These are phyloP conservation scores for Cyclotella baltica DNA, from an alignment of 108 stramenopile genomes.

Conservation along the genomic window DNA sequence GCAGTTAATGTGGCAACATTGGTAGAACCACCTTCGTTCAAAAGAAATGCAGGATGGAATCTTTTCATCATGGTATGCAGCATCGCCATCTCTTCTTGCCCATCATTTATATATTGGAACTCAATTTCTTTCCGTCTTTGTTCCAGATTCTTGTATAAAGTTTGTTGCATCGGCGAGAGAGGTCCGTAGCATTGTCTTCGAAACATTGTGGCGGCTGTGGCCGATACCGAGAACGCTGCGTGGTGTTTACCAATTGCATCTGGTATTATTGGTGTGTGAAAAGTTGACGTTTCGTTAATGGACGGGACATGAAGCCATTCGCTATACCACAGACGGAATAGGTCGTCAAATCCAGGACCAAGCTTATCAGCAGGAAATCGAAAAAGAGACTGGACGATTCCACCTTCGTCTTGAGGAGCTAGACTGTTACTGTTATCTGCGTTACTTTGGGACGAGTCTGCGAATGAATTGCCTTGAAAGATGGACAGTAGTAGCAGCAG, in stretches of 20 bases:
- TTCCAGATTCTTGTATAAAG: constrained; percentile 46
- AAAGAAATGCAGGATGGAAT: constrained; percentile 38
- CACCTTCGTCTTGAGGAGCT: neutral
- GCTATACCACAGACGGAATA: constrained; percentile 27
- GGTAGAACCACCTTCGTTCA: neutral
- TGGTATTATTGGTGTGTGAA: constrained; percentile 22
- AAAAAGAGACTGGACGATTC: constrained; percentile 43
- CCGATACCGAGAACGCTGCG: constrained; percentile 38
- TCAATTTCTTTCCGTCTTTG: constrained; percentile 47
- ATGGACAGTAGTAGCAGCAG: neutral
- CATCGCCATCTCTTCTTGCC: constrained; percentile 38
- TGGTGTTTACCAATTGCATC: constrained; percentile 34
- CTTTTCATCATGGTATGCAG: constrained; percentile 41
- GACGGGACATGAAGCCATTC: constrained; percentile 21
- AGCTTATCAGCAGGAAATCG: constrained; percentile 38
- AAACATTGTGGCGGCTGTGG: constrained; percentile 42
- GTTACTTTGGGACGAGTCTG: neutral
- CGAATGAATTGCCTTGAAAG: neutral
- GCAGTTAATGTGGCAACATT: neutral
- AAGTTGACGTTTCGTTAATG: neutral
- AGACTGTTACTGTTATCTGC: neutral
- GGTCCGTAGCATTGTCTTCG: constrained; percentile 52
- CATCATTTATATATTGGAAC: constrained; percentile 40
- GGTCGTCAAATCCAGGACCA: constrained; percentile 32
- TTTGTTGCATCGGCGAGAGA: constrained; percentile 5